Evolutionary conservation across 106 monocot genomes (phyloP), one percentile per base, ranked within the genome.

Genomic region (Iris macrosiphon): DNA sequence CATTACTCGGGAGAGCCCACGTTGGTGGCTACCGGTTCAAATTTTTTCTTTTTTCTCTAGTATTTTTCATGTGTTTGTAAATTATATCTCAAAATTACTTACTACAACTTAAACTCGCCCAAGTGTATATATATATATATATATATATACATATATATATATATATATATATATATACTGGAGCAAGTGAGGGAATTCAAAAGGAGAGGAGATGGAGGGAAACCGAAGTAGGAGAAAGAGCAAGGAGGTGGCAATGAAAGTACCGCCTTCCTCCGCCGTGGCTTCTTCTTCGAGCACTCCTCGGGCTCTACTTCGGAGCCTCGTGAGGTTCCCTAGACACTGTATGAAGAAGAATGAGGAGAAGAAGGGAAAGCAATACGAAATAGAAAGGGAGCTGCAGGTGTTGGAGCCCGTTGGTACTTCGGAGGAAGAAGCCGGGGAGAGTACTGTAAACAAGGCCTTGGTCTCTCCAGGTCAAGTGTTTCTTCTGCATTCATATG

Each of bases 281-380:
- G 4, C 29, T 10, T 57, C 67, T 23, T 15, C 15, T 58, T 30
- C 56, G 30, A 55, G 15, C 38, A 68, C 75, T 11, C 75, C 75
- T 43, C 54, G 63, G 14, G 40, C 57, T 33, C 45, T 75, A 31
- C 49, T 75, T 11, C 64, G 75, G 27, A 69, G 64, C 50, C 49
- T 69, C 17, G 63, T 64, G 45, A 62, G 57, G 62, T 57, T 75
- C 26, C 68, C 75, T 2, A 62, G 49, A 32, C 37, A 54, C 4
- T 52, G 51, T 25, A 32, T 58, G 7, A 49, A 45, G 57, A 33
- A 52, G 32, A 49, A 45, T 50, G 26, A 52, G 32, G 31, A 42
- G 44, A 53, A 31, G 25, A 52, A 41, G 17, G 24, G 37, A 27
- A 32, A 47, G 4, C 3, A 24, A 29, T 8, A 28, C 17, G 56